phyloP scores from a whole-genome alignment of 495 filamentous ascomycete species.

The Penicillium lividum region DNA sequence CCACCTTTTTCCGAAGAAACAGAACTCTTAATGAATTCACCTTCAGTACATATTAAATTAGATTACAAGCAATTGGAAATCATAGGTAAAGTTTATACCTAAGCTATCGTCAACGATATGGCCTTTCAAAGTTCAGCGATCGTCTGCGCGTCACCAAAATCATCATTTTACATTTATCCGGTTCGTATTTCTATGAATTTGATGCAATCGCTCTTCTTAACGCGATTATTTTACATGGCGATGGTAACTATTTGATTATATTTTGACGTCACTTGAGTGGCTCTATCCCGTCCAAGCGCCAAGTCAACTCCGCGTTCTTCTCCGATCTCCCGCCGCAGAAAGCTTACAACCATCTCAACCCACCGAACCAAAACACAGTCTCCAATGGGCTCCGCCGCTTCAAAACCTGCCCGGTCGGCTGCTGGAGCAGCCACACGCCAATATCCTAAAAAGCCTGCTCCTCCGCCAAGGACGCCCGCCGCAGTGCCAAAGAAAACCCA shows the following conservation, averaged over 20 bases:
- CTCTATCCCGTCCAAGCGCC: constrained; percentile 16
- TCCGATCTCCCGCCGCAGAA: constrained; percentile 26
- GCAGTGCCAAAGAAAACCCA: constrained; percentile 18
- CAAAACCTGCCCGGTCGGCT: constrained; percentile 60
- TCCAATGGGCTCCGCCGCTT: constrained; percentile 62
- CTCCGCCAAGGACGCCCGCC: constrained; percentile 30
- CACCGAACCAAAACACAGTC: background rate
- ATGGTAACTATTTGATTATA: constrained; percentile 10
- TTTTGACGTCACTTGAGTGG: constrained; percentile 33
- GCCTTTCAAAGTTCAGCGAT: background rate
- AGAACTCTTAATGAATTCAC: background rate
- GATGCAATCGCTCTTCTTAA: no score
- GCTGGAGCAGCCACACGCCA: constrained; percentile 52
- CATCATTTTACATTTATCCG: background rate
- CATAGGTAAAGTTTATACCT: background rate
- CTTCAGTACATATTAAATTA: background rate
- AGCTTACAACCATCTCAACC: constrained; percentile 14
- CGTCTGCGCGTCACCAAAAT: background rate
- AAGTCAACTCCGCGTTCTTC: constrained; percentile 27
- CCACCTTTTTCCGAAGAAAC: constrained; percentile 3
- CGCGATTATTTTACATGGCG: no score
- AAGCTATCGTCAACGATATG: background rate
- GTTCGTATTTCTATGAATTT: no score
- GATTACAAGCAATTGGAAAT: background rate
- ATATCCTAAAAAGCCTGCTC: constrained; percentile 54